Conservation (phyloP, 148 eudicot species). For the Persicaria tinctoria region DNA sequence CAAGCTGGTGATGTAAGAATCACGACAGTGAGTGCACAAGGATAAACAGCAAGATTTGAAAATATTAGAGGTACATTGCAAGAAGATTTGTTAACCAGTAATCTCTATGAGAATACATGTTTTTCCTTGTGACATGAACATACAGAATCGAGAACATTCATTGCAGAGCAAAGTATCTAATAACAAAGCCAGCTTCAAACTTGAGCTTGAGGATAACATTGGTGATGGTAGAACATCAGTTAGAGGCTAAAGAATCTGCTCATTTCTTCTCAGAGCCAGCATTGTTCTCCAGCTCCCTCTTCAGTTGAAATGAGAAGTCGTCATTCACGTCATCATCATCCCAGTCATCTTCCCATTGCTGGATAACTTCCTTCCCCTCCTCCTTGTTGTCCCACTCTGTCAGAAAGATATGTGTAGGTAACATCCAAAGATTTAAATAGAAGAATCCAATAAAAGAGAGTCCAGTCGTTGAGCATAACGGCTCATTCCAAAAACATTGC, state of each 20-base stretch:
- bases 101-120: not conserved
- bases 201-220: not conserved
- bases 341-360: slow-evolving; percentile 95
- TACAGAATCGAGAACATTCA: not conserved
- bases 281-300: slow-evolving; percentile 62
- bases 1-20: too few species aligned
- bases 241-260: not conserved
- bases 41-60: too few species aligned
- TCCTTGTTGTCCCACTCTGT: slow-evolving; percentile 73
- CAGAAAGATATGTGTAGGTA: not conserved
- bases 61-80: too few species aligned
- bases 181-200: not conserved
- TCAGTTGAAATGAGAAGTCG: slow-evolving; percentile 75
- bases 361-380: slow-evolving; percentile 68
- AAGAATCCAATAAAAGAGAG: not conserved
- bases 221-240: not conserved
- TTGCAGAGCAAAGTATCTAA: not conserved
- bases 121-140: not conserved
- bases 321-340: slow-evolving; percentile 84
- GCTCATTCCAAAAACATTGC: not conserved
- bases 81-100: too few species aligned
- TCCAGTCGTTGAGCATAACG: not conserved
- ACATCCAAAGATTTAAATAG: not conserved
- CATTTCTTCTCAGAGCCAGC: slow-evolving; percentile 16
- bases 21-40: too few species aligned